Evolutionary conservation across 345 rosid species (phyloP).

Genomic region (Firmiana major): DNA sequence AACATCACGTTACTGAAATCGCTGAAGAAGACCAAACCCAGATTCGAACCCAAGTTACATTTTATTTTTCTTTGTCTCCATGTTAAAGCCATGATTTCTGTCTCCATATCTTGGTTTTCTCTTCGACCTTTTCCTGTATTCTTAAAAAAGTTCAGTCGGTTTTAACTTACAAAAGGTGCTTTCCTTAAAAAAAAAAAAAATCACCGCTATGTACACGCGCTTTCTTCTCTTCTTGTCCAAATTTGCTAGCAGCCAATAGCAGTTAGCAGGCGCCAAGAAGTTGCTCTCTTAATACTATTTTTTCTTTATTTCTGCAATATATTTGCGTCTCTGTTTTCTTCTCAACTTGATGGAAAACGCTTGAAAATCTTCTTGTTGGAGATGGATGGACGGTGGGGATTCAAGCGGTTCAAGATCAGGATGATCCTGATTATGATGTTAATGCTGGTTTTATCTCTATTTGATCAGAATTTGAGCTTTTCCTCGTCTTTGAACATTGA

Average conservation of each 20-base stretch:
- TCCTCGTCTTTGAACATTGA: conserved; percentile 35
- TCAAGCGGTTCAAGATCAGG: conserved; percentile 18
- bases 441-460: conserved; percentile 16
- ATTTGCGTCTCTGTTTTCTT: neutral
- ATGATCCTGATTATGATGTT: conserved; percentile 10
- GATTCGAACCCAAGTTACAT: neutral
- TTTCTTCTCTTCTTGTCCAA: conserved; percentile 29
- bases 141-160: neutral
- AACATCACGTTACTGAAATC: neutral
- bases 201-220: conserved; percentile 23
- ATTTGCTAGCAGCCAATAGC: conserved; percentile 19
- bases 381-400: conserved; percentile 24
- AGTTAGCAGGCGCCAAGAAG: neutral
- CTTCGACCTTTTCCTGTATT: neutral
- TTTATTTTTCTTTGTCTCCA: neutral
- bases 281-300: neutral
- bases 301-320: neutral
- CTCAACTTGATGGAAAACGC: neutral
- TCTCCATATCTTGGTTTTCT: neutral
- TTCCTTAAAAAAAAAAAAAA: neutral
- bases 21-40: neutral
- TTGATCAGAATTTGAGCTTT: conserved; percentile 25
- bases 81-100: neutral
- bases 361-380: neutral
- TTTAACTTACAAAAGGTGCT: neutral